phyloP scores from a whole-genome alignment of 2,329 filamentous ascomycete genomes.

The Whalleya microplaca region DNA sequence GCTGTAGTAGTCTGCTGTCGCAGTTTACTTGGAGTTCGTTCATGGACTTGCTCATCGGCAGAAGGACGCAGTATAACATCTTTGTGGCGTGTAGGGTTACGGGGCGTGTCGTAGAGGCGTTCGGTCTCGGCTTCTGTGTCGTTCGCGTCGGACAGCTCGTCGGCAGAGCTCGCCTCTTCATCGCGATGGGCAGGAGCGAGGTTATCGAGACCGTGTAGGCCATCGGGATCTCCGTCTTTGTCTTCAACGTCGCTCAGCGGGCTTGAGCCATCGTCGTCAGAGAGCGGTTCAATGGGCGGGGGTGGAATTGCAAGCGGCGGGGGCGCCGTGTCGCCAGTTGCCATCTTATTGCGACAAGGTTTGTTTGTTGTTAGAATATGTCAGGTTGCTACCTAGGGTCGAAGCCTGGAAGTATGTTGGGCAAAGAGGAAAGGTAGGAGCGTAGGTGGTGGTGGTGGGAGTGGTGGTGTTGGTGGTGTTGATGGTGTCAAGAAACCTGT shows the following conservation, averaged over 20 bases:
- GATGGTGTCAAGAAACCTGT: constrained; percentile 6
- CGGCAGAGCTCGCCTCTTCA: constrained; percentile 46
- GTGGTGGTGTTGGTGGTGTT: constrained; percentile 9
- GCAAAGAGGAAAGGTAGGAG: not conserved
- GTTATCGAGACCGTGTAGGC: constrained; percentile 50
- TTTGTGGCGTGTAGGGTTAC: constrained; percentile 60
- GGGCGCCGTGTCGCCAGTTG: constrained; percentile 53
- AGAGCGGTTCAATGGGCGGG: constrained; percentile 49
- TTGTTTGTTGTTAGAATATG: not conserved
- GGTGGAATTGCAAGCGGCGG: constrained; percentile 54
- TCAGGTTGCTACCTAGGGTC: not conserved
- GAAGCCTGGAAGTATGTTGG: constrained; percentile 1
- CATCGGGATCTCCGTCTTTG: constrained; percentile 71
- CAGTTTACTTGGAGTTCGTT: constrained; percentile 78
- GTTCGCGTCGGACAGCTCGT: constrained; percentile 62
- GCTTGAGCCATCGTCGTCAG: constrained; percentile 75
- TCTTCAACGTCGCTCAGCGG: constrained; percentile 93
- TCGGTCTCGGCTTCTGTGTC: constrained; percentile 92
- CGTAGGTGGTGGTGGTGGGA: not conserved
- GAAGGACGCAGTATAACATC: constrained; percentile 63
- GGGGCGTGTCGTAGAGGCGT: constrained; percentile 86
- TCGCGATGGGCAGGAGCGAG: constrained; percentile 28
- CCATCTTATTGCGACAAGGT: constrained; percentile 45
- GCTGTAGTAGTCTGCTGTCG: constrained; percentile 44
- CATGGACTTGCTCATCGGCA: constrained; percentile 57